Conservation (phyloP, 2,329 filamentous ascomycete genomes). For the Cryphonectria parasitica region DNA sequence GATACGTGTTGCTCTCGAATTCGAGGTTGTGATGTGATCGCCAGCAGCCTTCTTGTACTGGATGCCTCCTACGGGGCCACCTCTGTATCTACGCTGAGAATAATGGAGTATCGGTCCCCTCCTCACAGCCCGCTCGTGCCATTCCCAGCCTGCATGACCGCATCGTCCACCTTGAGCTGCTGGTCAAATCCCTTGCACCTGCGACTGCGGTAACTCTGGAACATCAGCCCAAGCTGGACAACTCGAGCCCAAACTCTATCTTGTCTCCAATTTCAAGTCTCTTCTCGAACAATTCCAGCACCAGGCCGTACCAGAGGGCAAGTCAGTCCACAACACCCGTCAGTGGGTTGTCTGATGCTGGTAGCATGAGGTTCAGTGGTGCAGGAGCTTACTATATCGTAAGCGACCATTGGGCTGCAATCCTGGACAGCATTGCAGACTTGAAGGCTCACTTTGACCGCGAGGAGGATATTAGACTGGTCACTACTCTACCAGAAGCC, state of each 20-base stretch:
- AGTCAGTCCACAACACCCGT: not conserved
- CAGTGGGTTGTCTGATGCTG: not conserved
- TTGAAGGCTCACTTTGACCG: slow-evolving; percentile 42
- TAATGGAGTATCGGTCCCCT: not conserved
- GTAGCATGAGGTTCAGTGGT: slow-evolving; percentile 32
- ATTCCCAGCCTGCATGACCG: slow-evolving; percentile 29
- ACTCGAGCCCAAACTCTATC: not conserved
- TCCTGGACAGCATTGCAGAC: slow-evolving; percentile 46
- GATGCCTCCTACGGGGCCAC: slow-evolving; percentile 30
- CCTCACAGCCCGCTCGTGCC: not conserved
- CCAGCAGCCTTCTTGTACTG: slow-evolving; percentile 31
- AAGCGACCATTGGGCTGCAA: slow-evolving; percentile 45
- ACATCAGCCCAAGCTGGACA: not conserved
- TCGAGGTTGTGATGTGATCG: slow-evolving; percentile 35
- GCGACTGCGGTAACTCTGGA: not conserved
- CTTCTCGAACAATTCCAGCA: not conserved
- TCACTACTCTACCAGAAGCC: not conserved
- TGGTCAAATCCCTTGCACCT: slow-evolving; percentile 32
- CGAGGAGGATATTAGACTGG: slow-evolving; percentile 25
- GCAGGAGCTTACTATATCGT: slow-evolving; percentile 40
- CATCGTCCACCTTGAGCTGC: slow-evolving; percentile 38
- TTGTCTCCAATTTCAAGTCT: not conserved
- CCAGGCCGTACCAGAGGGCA: not conserved
- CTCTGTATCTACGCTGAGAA: slow-evolving; percentile 32
- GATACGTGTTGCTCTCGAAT: slow-evolving; percentile 9